Conservation (phyloP, 2,329 filamentous ascomycete species). For the Colletotrichum godetiae region DNA sequence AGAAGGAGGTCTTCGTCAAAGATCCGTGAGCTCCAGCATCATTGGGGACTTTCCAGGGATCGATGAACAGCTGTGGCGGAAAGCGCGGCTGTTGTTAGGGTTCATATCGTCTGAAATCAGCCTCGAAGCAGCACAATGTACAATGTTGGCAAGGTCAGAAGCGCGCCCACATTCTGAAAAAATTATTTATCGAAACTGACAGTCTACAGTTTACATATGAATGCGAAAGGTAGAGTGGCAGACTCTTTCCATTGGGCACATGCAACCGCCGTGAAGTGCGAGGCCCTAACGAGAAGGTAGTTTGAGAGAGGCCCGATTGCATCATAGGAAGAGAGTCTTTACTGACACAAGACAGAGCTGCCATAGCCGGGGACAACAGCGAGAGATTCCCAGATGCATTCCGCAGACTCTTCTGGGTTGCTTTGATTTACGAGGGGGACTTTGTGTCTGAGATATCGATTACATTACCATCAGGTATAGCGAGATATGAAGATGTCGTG, state of each 20-base stretch:
- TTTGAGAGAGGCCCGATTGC: not conserved
- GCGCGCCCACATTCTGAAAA: too few species aligned
- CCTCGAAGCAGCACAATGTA: slow-evolving; percentile 41
- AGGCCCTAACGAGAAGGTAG: slow-evolving; percentile 38
- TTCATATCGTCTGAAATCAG: slow-evolving; percentile 37
- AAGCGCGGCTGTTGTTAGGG: slow-evolving; percentile 40
- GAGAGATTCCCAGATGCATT: slow-evolving; percentile 38
- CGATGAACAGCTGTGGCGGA: slow-evolving; percentile 38
- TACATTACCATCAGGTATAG: slow-evolving; percentile 43
- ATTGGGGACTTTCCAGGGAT: not conserved
- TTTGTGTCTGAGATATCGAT: slow-evolving; percentile 45
- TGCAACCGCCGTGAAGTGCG: slow-evolving; percentile 42
- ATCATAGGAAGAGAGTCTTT: too few species aligned
- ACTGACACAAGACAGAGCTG: not conserved
- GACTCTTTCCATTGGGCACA: slow-evolving; percentile 43
- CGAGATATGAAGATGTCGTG: slow-evolving; percentile 42
- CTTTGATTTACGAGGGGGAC: slow-evolving; percentile 45
- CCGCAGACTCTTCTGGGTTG: slow-evolving; percentile 43
- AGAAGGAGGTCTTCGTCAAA: not conserved
- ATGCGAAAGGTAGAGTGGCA: slow-evolving; percentile 38
- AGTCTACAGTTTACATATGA: slow-evolving; percentile 39
- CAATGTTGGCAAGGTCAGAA: slow-evolving; percentile 43
- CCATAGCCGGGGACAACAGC: not conserved
- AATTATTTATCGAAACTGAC: not conserved
- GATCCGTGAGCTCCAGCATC: not conserved